Evolutionary conservation across 768 basidiomycete species (phyloP).

Genomic region (Boletus sensibilis): DNA sequence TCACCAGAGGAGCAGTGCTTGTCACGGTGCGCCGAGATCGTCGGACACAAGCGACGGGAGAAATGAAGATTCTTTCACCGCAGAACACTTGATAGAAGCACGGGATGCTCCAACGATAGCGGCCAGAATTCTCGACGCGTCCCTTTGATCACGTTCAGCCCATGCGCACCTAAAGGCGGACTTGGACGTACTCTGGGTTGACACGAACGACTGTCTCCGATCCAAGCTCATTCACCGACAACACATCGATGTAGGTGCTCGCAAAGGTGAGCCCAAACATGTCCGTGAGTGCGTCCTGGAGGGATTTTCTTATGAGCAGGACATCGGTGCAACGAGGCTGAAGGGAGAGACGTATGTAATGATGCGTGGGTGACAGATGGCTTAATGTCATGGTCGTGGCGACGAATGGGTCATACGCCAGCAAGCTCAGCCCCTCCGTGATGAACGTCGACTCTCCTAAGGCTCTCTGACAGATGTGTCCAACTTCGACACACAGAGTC

Average conservation of each 20-base stretch:
- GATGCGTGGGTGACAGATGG: conserved; percentile 23
- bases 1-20: conserved; percentile 3
- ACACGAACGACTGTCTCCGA: conserved; percentile 27
- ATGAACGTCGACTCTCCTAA: not conserved
- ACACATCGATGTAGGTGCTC: conserved; percentile 54
- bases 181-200: conserved; percentile 15
- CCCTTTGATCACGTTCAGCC: conserved; percentile 14
- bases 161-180: not conserved
- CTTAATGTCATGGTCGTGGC: conserved; percentile 12
- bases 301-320: conserved; percentile 48
- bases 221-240: conserved; percentile 43
- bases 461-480: not conserved
- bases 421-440: not conserved
- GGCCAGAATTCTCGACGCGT: conserved; percentile 25
- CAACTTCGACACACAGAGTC: not conserved
- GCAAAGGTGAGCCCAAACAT: conserved; percentile 55
- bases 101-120: conserved; percentile 25
- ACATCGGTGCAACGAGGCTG: conserved; percentile 36
- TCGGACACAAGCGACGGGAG: conserved; percentile 30
- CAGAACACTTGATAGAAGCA: conserved; percentile 25
- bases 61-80: conserved; percentile 30
- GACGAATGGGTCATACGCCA: not conserved
- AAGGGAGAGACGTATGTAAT: conserved; percentile 26
- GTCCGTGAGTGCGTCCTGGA: conserved; percentile 55
- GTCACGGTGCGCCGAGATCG: conserved; percentile 2